Conservation (phyloP, 2,329 filamentous ascomycete species). For the Aaosphaeria arxii region DNA sequence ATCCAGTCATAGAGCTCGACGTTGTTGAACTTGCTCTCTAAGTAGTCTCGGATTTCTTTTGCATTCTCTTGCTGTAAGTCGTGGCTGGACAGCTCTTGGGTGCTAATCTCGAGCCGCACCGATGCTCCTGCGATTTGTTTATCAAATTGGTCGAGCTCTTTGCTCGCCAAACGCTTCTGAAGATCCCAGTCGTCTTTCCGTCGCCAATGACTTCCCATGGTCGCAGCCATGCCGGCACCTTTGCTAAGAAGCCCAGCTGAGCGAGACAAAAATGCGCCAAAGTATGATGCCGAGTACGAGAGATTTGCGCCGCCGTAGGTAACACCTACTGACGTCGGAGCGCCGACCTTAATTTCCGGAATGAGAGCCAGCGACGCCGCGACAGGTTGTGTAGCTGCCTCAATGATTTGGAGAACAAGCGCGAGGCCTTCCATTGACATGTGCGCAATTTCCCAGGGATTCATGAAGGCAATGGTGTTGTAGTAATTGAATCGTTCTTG, state of each 20-base stretch:
- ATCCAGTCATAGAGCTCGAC: slow-evolving; percentile 27
- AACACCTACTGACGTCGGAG: not conserved
- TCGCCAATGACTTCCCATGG: not conserved
- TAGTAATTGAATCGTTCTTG: not conserved
- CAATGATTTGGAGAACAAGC: not conserved
- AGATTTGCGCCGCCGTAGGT: not conserved
- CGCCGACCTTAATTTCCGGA: not conserved
- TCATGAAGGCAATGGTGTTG: not conserved
- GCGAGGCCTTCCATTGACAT: not conserved
- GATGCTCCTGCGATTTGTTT: not conserved
- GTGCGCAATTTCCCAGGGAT: not conserved
- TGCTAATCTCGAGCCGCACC: not conserved
- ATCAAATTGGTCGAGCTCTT: not conserved
- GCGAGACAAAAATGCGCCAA: not conserved
- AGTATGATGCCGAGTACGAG: not conserved
- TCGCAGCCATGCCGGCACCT: not conserved
- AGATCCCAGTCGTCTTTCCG: not conserved
- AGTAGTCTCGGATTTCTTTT: slow-evolving; percentile 13
- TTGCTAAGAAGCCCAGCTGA: not conserved
- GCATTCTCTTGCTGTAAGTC: slow-evolving; percentile 9
- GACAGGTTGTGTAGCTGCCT: not conserved
- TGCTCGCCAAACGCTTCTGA: not conserved
- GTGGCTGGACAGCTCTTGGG: not conserved
- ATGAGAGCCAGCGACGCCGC: not conserved
- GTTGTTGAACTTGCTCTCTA: slow-evolving; percentile 28